Conservation (phyloP, 2,329 filamentous ascomycete species). For the Apiospora aurea region DNA sequence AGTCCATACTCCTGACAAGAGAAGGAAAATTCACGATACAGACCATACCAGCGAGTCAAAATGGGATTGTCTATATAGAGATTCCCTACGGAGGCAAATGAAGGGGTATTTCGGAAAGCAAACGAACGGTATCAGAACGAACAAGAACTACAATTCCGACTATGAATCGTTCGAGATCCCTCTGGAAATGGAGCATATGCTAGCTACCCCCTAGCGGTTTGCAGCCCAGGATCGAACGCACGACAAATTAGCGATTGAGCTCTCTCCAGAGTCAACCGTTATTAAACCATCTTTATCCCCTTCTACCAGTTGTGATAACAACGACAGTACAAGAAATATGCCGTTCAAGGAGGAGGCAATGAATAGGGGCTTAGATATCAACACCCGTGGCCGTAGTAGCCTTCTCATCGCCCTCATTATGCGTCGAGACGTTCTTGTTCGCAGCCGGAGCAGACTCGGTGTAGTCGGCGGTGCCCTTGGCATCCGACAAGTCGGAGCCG, state of each 20-base stretch:
- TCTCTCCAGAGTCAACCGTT: not conserved
- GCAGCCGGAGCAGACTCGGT: not conserved
- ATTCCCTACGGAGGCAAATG: not conserved
- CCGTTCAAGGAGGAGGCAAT: too few relatives aligned
- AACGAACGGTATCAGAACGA: slow-evolving; percentile 25
- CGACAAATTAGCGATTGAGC: not conserved
- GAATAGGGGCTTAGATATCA: not conserved
- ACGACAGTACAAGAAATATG: not conserved
- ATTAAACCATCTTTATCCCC: not conserved
- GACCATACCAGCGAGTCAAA: not conserved
- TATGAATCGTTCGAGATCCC: not conserved
- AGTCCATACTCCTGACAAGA: not conserved
- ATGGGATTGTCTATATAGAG: not conserved
- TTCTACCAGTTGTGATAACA: not conserved
- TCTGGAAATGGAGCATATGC: not conserved
- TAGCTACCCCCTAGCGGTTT: too few relatives aligned
- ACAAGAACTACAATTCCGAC: not conserved
- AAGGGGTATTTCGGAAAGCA: slow-evolving; percentile 19
- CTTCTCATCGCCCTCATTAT: not conserved
- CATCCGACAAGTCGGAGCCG: not conserved
- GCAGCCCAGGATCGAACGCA: too few relatives aligned
- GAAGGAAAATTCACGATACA: not conserved
- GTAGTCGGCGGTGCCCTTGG: not conserved
- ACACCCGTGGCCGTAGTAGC: not conserved
- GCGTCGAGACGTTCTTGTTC: not conserved